Percentiles rank a stretch among this genome's conserved stretches.
Evolutionary conservation across 768 basidiomycete genomes (phyloP).

Genomic region (Tremella yokohamensis): DNA sequence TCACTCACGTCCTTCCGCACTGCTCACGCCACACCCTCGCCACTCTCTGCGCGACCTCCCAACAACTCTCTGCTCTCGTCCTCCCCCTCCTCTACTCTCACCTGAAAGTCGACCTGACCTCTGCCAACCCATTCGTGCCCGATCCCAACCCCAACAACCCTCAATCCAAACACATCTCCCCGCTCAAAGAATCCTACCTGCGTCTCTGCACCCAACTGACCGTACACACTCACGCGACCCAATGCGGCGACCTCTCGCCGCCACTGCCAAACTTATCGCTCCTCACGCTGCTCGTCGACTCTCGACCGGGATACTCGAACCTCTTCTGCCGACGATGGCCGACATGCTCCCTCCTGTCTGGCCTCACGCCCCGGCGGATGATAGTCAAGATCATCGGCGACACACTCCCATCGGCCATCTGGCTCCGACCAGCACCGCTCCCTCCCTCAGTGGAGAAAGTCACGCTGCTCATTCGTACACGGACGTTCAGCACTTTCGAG

Average conservation of each 20-base stretch:
- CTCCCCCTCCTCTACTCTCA: neutral
- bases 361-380: neutral
- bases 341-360: neutral
- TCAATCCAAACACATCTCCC: neutral
- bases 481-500: neutral
- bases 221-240: conserved; percentile 1
- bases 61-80: neutral
- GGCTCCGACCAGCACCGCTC: neutral
- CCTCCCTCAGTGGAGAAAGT: neutral
- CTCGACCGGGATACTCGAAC: conserved; percentile 1
- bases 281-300: conserved; percentile 1
- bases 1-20: neutral
- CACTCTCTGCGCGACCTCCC: neutral
- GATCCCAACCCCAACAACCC: no score
- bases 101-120: neutral
- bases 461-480: neutral
- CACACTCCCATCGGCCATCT: conserved; percentile 1
- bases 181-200: neutral
- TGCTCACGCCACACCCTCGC: neutral
- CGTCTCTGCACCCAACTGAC: neutral
- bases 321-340: neutral
- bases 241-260: neutral
- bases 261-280: neutral
- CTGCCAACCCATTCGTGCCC: neutral
- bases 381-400: neutral